Base-by-base conservation (phyloP, 2,329 filamentous ascomycete genomes). In the Spiromastix sp. region DNA sequence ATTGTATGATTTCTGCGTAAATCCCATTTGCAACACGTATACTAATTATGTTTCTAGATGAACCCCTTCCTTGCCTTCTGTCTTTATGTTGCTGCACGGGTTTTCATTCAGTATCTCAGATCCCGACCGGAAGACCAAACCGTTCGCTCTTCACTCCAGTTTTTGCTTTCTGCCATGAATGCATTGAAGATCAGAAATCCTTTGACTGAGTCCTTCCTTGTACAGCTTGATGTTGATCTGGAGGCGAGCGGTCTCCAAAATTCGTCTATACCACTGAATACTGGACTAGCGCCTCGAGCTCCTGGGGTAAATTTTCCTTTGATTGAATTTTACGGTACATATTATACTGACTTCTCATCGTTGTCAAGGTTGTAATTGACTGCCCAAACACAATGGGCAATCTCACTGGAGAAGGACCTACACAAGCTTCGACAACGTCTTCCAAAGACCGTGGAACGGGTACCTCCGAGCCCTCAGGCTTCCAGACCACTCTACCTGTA, bases 101-200 rank as follows among this genome's bases (percentile, higher is more conserved):
- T 96, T 0, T 96, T 96, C 52, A 81, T 96, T 5, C 89, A 96
- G 55, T 95, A 93, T 51, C 70, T 96, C n/a, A 95, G 93, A 59
- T 91, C 83, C 38, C 73, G 81, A n/a, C 85, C 87, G 1, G 80
- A 89, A 19, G 89, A 96, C 38, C 57, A 76, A 70, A 51, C 83
- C 77, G 57, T 82, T 76, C 45, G 76, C 12, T 81, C 89, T 37
- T 87, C 86, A 0, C 64, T 96, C n/a, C 79, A 87, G 37, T 96
- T 98, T 54, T 70, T 96, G 11, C 71, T 96, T 2, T 79, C 81
- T 13, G 87, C 89, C 4, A 93, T 98, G 78, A 82, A 86, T 45
- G 85, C 84, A 3, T 62, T 96, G 45, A 93, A 93, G 59, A 74
- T 74, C 40, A 82, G 83, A 48, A 95, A 93, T 46, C 87, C 87